These are phyloP conservation scores for Solanum chilense DNA, from an alignment of 257 asterid species.

Conservation along the genomic window DNA sequence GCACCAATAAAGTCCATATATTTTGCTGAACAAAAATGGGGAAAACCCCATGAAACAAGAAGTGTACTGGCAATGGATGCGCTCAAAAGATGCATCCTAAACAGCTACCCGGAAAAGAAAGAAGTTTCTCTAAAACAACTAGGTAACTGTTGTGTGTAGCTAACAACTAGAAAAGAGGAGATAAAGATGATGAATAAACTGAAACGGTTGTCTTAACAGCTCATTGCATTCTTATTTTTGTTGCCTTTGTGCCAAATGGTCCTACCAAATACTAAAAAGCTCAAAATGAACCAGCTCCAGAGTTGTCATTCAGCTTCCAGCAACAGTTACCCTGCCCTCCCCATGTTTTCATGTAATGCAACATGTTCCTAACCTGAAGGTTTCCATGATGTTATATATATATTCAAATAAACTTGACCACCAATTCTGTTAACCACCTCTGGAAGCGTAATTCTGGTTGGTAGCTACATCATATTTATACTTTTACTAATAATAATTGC, in stretches of 20 bases:
- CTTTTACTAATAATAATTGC: background rate
- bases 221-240: background rate
- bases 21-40: background rate
- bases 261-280: background rate
- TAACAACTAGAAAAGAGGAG: constrained; percentile 18
- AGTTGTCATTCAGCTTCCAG: background rate
- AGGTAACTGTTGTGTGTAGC: background rate
- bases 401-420: background rate
- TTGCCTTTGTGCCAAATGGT: background rate
- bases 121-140: background rate
- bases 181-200: constrained; percentile 51
- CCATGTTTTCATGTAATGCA: background rate
- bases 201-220: constrained; percentile 57
- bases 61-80: background rate
- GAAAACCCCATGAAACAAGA: background rate
- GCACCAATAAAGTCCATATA: background rate
- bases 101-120: background rate
- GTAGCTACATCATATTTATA: background rate
- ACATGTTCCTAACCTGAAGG: background rate
- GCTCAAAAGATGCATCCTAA: background rate
- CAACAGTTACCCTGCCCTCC: background rate
- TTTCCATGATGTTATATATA: background rate
- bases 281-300: background rate
- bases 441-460: background rate
- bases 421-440: background rate